A percentile compares a stretch with the other conserved stretches of the same genome.
phyloP scores from a whole-genome alignment of 148 eudicot genomes.

The Chenopodium quinoa region DNA sequence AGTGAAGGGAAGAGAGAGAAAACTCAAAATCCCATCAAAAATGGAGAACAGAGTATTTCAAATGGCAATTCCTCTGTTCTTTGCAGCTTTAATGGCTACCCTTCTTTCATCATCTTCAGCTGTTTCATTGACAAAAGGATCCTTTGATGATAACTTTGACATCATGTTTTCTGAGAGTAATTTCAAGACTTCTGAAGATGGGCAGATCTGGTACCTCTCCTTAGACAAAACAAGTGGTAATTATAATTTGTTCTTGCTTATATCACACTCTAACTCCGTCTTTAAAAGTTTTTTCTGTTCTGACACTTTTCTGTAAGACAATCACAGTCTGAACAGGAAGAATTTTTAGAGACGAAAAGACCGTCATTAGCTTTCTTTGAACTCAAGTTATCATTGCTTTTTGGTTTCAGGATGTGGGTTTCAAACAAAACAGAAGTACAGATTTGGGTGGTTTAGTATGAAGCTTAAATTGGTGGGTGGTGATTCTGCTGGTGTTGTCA shows the following conservation, averaged over 20 bases:
- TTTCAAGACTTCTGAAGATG: slow-evolving; percentile 76
- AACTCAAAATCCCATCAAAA: slow-evolving; percentile 1
- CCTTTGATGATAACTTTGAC: slow-evolving; percentile 57
- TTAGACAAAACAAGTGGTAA: slow-evolving; percentile 70
- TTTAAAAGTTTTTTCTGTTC: no score
- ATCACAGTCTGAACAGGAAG: no score
- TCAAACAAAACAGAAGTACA: slow-evolving; percentile 75
- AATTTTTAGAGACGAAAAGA: no score
- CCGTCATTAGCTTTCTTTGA: neutral
- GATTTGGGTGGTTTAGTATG: slow-evolving; percentile 99
- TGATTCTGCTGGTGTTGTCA: slow-evolving; percentile 94
- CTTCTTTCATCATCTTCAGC: slow-evolving; percentile 28
- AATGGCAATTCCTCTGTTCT: slow-evolving; percentile 29
- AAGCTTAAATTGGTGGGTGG: slow-evolving; percentile 83
- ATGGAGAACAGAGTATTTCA: slow-evolving; percentile 24
- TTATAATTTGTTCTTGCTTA: neutral
- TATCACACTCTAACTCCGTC: no score
- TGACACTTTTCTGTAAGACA: no score
- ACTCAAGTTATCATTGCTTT: no score
- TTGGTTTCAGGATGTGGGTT: slow-evolving; percentile 79
- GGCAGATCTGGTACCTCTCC: slow-evolving; percentile 87
- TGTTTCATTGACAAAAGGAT: slow-evolving; percentile 41
- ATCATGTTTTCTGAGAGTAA: slow-evolving; percentile 66
- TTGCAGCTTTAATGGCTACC: slow-evolving; percentile 34
- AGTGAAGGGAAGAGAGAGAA: neutral